phyloP scores from a whole-genome alignment of 2,329 filamentous ascomycete species.

The Ramichloridium luteum region DNA sequence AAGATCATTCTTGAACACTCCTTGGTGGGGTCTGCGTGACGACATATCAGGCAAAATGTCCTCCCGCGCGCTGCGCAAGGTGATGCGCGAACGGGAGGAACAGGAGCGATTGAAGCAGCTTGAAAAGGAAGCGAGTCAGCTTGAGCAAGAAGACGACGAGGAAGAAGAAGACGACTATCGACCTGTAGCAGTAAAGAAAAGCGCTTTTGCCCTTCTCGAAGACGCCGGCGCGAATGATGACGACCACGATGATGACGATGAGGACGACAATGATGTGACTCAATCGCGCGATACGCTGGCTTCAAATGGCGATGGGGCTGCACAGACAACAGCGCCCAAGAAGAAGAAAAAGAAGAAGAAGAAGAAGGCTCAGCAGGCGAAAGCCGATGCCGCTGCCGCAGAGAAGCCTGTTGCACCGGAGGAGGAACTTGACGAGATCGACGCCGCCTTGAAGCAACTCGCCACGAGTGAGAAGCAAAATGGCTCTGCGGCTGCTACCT shows the following conservation, averaged over 20 bases:
- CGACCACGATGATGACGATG: conserved; percentile 22
- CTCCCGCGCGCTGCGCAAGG: conserved; percentile 51
- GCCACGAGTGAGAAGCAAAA: conserved; percentile 26
- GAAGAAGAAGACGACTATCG: conserved; percentile 27
- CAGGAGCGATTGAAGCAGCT: conserved; percentile 36
- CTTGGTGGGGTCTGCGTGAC: too few relatives aligned
- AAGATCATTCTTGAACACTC: too few relatives aligned
- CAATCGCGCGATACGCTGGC: conserved; percentile 2
- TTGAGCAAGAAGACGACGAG: conserved; percentile 25
- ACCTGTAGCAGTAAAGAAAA: conserved; percentile 24
- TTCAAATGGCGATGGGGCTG: too few relatives aligned
- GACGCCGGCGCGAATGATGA: conserved; percentile 28
- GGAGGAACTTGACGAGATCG: conserved; percentile 49
- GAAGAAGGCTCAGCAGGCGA: conserved; percentile 42
- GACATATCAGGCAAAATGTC: too few relatives aligned
- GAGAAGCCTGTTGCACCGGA: conserved; percentile 6
- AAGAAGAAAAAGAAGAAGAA: conserved; percentile 49
- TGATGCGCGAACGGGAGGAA: conserved; percentile 50
- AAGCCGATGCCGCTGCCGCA: conserved; percentile 16
- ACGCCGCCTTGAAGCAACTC: conserved; percentile 49
- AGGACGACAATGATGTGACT: conserved; percentile 25
- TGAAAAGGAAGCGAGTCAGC: conserved; percentile 15
- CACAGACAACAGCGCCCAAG: conserved; percentile 15
- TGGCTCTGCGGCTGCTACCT: conserved; percentile 15
- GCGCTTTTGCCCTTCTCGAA: conserved; percentile 36